These are phyloP conservation scores for Danielia oregonensis DNA, from an alignment of 805 yeast genomes.

Conservation along the genomic window DNA sequence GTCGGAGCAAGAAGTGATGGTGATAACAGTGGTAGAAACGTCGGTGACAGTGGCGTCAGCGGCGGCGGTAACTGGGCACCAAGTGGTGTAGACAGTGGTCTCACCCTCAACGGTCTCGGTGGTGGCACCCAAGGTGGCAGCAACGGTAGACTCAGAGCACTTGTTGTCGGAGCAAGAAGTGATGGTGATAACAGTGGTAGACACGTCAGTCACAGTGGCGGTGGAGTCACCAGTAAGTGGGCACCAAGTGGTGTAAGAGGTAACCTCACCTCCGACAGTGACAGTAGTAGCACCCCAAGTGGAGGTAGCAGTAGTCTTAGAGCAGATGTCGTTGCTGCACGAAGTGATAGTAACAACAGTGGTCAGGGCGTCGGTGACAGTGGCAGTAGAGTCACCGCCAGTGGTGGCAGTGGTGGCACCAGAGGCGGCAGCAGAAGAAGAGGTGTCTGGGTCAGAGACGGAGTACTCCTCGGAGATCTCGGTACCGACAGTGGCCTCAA, in stretches of 20 bases:
- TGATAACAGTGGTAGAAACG: conserved; percentile 8
- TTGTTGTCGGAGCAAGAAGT: conserved; percentile 12
- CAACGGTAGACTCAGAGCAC: conserved; percentile 12
- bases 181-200: conserved; percentile 25
- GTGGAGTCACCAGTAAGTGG: conserved; percentile 23
- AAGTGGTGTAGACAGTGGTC: conserved; percentile 22
- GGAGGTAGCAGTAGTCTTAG: conserved; percentile 18
- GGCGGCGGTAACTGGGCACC: conserved; percentile 13
- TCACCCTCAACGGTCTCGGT: conserved; percentile 6
- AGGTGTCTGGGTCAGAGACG: conserved; percentile 7
- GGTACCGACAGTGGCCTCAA: conserved; percentile 24
- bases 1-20: conserved; percentile 19
- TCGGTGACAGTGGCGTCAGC: neutral
- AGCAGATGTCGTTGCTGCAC: conserved; percentile 33
- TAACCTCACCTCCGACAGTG: conserved; percentile 16
- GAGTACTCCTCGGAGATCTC: conserved; percentile 5
- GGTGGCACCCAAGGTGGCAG: conserved; percentile 8
- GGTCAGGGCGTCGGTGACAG: conserved; percentile 13
- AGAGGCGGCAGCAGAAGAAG: conserved; percentile 12
- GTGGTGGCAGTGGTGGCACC: conserved; percentile 11
- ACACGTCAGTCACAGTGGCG: conserved; percentile 12
- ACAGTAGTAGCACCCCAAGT: conserved; percentile 32
- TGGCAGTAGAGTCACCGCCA: conserved; percentile 14
- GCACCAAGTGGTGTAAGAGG: conserved; percentile 33
- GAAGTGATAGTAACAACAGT: conserved; percentile 27